phyloP scores from a whole-genome alignment of 257 asterid species.

The Capsicum chinense region DNA sequence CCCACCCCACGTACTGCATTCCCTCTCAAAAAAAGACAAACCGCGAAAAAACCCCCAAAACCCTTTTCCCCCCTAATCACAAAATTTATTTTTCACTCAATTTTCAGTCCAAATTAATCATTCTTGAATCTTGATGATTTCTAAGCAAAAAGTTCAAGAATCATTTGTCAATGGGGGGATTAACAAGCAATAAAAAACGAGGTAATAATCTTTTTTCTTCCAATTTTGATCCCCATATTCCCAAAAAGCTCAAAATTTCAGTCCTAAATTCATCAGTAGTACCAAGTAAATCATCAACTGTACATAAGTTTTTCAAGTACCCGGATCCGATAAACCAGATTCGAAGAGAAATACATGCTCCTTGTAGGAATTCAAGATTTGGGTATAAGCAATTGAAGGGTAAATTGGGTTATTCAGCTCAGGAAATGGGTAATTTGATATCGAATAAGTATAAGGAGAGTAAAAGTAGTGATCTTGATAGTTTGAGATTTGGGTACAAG shows the following conservation, averaged over 20 bases:
- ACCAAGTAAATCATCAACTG: slow-evolving; percentile 33
- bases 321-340: slow-evolving; percentile 45
- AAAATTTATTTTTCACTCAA: too few relatives aligned
- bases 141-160: slow-evolving; percentile 15
- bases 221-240: slow-evolving; percentile 39
- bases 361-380: slow-evolving; percentile 46
- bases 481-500: slow-evolving; percentile 37
- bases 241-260: slow-evolving; percentile 52
- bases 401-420: neutral
- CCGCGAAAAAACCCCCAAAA: too few relatives aligned
- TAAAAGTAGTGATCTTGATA: slow-evolving; percentile 31
- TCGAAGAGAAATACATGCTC: slow-evolving; percentile 65
- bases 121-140: neutral
- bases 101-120: too few relatives aligned
- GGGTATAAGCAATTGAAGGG: slow-evolving; percentile 21
- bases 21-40: too few relatives aligned
- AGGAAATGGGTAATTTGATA: slow-evolving; percentile 16
- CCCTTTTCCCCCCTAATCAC: too few relatives aligned
- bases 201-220: slow-evolving; percentile 41
- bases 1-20: too few relatives aligned
- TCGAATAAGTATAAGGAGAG: neutral
- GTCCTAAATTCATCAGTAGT: neutral
- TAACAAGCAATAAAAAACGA: slow-evolving; percentile 61
- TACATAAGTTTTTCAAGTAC: slow-evolving; percentile 47
- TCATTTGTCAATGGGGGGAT: slow-evolving; percentile 53